A percentile compares a stretch with the other conserved stretches of the same genome.
Evolutionary conservation across 345 rosid species (phyloP).

Genomic region (Linum tenue): DNA sequence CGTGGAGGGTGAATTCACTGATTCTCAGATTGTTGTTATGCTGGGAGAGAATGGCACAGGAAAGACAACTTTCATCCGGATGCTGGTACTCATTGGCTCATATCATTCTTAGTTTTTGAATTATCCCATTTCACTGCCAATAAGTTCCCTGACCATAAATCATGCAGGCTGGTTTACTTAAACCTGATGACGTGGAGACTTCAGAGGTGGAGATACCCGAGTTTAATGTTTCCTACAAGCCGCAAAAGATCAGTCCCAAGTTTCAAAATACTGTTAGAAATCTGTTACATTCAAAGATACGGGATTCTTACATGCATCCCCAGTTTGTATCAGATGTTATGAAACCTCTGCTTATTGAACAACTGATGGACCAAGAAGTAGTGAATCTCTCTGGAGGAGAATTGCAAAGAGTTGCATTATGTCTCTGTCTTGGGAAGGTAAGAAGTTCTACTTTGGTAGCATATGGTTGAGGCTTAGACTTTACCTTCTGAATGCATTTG

Average conservation of each 20-base stretch:
- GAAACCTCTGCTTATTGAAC: slow-evolving; percentile 98
- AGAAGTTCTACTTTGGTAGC: slow-evolving; percentile 2
- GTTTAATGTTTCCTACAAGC: slow-evolving; percentile 95
- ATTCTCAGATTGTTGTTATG: slow-evolving; percentile 96
- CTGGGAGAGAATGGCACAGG: slow-evolving; percentile 99
- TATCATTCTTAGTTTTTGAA: slow-evolving; percentile 4
- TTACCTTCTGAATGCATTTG: neutral
- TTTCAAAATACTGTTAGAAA: slow-evolving; percentile 69
- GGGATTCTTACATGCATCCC: slow-evolving; percentile 89
- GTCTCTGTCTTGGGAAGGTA: slow-evolving; percentile 96
- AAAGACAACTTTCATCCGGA: slow-evolving; percentile 92
- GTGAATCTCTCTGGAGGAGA: slow-evolving; percentile 97
- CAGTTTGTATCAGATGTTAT: slow-evolving; percentile 98
- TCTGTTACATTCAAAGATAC: slow-evolving; percentile 76
- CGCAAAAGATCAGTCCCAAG: slow-evolving; percentile 92
- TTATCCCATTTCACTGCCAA: neutral
- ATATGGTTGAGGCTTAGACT: neutral
- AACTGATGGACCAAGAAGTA: slow-evolving; percentile 93
- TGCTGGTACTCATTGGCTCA: slow-evolving; percentile 57
- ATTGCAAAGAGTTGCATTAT: slow-evolving; percentile 92
- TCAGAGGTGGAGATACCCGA: slow-evolving; percentile 83
- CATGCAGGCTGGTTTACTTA: slow-evolving; percentile 78
- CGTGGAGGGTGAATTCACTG: slow-evolving; percentile 93
- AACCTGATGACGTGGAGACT: slow-evolving; percentile 69
- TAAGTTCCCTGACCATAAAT: slow-evolving; percentile 11